Evolutionary conservation across 2,329 filamentous ascomycete species (phyloP), one percentile per base, ranked within the genome.

Genomic region (Xenoacremonium recifei): DNA sequence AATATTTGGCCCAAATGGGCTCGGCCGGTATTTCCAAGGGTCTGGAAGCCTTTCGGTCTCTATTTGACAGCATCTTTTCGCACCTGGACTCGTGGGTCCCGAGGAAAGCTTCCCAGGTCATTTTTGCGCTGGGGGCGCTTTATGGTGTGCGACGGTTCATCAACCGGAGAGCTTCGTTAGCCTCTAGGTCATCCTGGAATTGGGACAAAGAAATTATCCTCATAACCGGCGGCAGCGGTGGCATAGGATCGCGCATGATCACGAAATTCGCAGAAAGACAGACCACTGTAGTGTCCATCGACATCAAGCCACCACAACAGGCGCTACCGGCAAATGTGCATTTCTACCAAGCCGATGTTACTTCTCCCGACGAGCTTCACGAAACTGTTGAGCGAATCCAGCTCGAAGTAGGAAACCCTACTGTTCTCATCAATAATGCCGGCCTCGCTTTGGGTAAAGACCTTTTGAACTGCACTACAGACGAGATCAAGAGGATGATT

Each of bases 401-500:
- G 5, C 34, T 12, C 13, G 34, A 42, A 3, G 27, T 42, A 2
- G 39, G 39, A 1, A 6, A 37, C 4, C 39, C 39, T 6, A 42
- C 39, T 3, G 34, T 42, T 4, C 16, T 42, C 11, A 33, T 42
- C 19, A 42, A 42, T 16, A 42, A 42, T 18, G 39, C 39, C 11
- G 39, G 39, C 3, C 27, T 42, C n/a, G 27, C 34, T 27, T 13
- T 27, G 13, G 23, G 23, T 13, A 27, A 27, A 13, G 23, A 27
- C 23, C 7, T 27, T 27, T 13, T 27, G 7, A 27, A 13, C 13
- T 27, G 23, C 13, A 27, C 23, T 13, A 27, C 7, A 27, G 23
- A 27, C 23, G 9, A 27, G 23, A 27, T 27, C 23, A 27, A 27
- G 23, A 7, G 78, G 47, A 84, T 82, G 37, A 86, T 88, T 59